Evolutionary conservation across 1,284 basidiomycete genomes (phyloP), one percentile per base, ranked within the genome.

Genomic region (Ceraceosorus guamensis): DNA sequence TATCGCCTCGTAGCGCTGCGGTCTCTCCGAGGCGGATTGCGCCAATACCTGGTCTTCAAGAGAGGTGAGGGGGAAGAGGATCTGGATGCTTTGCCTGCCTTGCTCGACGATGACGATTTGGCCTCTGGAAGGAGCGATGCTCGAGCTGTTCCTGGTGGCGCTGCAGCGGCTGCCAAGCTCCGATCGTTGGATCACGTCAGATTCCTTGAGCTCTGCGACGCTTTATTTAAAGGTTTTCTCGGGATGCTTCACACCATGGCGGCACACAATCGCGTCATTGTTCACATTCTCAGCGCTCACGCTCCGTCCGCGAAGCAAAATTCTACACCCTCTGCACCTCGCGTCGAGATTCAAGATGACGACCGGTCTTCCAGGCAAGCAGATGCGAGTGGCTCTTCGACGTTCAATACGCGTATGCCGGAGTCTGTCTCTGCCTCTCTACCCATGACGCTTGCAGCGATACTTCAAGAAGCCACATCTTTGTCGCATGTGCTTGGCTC

Each of bases 401-500:
- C n/a, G n/a, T n/a, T n/a, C n/a, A n/a, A n/a, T n/a, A n/a, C 60
- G 0, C 49, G 45, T 16, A 68, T 70, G 68, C 66, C 68, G 1
- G 24, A 31, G 3, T 65, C 61, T 14, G 68, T 71, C 1, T 69
- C 68, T 48, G 76, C 80, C 3, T 75, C 79, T 8, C 63, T 85
- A 11, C 71, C 68, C 53, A 77, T 79, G 6, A 75, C 79, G 11
- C 62, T 85, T 16, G 76, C 81, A 3, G 90, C 92, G 60, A 83
- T 87, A 35, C 80, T 96, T 35, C 83, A 85, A 2, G 86, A 88
- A 0, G 83, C 85, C 0, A 85, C 88, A 44, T 91, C 95, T 70
- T 81, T 91, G 6, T 85, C 89, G 6, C 91, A 93, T 74, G 82
- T 84, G 6, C 83, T 88, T 30, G 83, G 83, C 1, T 87, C 89